These are phyloP conservation scores for Gamsiella multidivaricata DNA, from an alignment of 192 early-diverging fungal species.

Conservation along the genomic window DNA sequence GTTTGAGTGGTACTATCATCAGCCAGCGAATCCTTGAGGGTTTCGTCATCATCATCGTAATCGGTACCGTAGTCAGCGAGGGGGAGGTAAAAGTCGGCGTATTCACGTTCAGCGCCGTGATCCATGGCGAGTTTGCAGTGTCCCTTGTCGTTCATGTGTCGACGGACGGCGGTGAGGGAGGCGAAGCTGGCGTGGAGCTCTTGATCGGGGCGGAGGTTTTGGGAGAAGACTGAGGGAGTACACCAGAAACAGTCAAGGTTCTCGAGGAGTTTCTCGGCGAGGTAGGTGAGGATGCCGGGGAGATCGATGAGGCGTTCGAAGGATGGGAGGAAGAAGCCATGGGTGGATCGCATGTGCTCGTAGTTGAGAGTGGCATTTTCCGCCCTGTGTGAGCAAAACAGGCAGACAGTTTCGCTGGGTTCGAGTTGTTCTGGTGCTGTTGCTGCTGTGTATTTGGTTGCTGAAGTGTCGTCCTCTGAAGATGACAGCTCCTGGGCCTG, in stretches of 20 bases:
- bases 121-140: conserved; percentile 54
- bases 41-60: neutral
- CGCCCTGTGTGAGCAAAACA: conserved; percentile 85
- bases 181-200: conserved; percentile 26
- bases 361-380: conserved; percentile 61
- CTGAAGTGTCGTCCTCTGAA: neutral
- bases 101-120: conserved; percentile 43
- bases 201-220: conserved; percentile 35
- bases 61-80: conserved; percentile 11
- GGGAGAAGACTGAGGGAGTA: conserved; percentile 41
- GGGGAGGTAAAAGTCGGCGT: conserved; percentile 45
- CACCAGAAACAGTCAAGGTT: conserved; percentile 50
- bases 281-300: conserved; percentile 37
- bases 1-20: conserved; percentile 32
- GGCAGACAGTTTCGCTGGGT: conserved; percentile 82
- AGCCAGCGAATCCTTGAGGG: conserved; percentile 2
- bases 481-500: no score
- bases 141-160: conserved; percentile 54
- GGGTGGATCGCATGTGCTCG: conserved; percentile 36
- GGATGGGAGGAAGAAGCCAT: conserved; percentile 49
- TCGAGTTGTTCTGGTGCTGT: conserved; percentile 67
- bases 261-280: conserved; percentile 35
- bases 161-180: conserved; percentile 29
- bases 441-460: neutral
- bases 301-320: conserved; percentile 44